Base-by-base conservation (phyloP, 2,329 filamentous ascomycete genomes). In the Penicillium concentricum region DNA sequence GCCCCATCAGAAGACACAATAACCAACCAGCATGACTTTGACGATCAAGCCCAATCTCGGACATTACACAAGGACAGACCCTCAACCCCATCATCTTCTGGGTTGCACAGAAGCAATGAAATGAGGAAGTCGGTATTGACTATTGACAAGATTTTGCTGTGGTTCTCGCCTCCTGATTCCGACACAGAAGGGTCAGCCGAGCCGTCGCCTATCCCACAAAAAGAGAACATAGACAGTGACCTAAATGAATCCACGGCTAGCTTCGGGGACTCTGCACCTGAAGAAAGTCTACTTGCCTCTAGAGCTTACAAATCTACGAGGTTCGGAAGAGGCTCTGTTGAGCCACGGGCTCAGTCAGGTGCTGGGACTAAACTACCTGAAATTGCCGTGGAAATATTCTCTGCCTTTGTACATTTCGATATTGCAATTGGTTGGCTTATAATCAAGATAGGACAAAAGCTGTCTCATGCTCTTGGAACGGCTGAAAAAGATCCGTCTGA, bases 381-480 rank as follows among this genome's bases (percentile, higher is more conserved):
- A 5, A 56, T 76, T 22, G 65, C 63, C 13, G 56, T 75, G 43
- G 73, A 75, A 44, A 59, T 77, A 5, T 65, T 62, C 12, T 69
- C 69, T 7, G 48, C 66, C 16, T 61, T 65, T 2, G 44, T 75
- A 10, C 71, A 71, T 38, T 70, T 77, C 49, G 75, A 78, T 58
- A 75, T 76, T 54, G 67, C 75, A 24, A 73, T 66, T 47, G 75
- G 75, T 5, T 78, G 75, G 75, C 67, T 78, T 51, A 56, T 76
- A 18, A 59, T 66, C 32, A 77, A 76, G 52, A 65, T 72, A 54
- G 67, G 68, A 7, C 73, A 77, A 53, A 70, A 64, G 34, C 35
- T 74, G 13, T 50, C 68, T 12, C 54, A 63, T 43, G 45, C 64
- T 18, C 62, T 68, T 42, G 60, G 51, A 37, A 52, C 39, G 20